These are phyloP conservation scores for Polyporus tsugae DNA, from an alignment of 1,284 basidiomycete species.

Conservation along the genomic window DNA sequence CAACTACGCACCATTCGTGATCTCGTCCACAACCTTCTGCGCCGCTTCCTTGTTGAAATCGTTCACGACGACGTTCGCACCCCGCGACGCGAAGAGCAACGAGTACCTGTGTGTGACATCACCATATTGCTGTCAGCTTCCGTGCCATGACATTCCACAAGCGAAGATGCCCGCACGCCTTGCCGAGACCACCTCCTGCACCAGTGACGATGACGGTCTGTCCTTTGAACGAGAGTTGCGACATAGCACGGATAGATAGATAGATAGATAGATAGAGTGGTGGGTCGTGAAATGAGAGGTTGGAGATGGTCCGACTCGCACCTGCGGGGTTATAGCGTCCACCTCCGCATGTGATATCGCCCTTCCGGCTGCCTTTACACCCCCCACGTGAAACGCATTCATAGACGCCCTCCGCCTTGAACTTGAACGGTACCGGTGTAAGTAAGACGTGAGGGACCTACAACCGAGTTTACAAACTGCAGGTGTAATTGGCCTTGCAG, in stretches of 20 bases:
- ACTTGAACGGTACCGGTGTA: no score
- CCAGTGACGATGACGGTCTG: slow-evolving; percentile 96
- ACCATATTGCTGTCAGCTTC: slow-evolving; percentile 5
- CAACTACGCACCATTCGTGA: slow-evolving; percentile 70
- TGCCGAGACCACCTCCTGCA: slow-evolving; percentile 94
- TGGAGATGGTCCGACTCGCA: background rate
- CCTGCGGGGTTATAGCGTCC: slow-evolving; percentile 25
- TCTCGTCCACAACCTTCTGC: slow-evolving; percentile 93
- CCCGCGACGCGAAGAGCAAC: slow-evolving; percentile 88
- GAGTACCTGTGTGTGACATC: slow-evolving; percentile 74
- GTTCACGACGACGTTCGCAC: slow-evolving; percentile 95
- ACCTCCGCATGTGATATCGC: slow-evolving; percentile 29
- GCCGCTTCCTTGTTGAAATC: slow-evolving; percentile 92
- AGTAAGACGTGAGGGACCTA: no score
- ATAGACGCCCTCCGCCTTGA: background rate
- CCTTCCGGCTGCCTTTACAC: slow-evolving; percentile 17
- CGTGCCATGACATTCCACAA: background rate
- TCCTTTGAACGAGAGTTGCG: slow-evolving; percentile 82
- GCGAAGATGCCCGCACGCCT: slow-evolving; percentile 60
- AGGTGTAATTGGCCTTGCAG: no score
- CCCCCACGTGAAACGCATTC: slow-evolving; percentile 27
- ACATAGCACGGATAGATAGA: slow-evolving; percentile 47
- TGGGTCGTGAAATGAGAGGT: background rate
- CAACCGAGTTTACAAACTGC: no score
- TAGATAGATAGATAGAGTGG: slow-evolving; percentile 4